phyloP scores from a whole-genome alignment of 192 early-diverging fungal species.

The Linderina pennispora region DNA sequence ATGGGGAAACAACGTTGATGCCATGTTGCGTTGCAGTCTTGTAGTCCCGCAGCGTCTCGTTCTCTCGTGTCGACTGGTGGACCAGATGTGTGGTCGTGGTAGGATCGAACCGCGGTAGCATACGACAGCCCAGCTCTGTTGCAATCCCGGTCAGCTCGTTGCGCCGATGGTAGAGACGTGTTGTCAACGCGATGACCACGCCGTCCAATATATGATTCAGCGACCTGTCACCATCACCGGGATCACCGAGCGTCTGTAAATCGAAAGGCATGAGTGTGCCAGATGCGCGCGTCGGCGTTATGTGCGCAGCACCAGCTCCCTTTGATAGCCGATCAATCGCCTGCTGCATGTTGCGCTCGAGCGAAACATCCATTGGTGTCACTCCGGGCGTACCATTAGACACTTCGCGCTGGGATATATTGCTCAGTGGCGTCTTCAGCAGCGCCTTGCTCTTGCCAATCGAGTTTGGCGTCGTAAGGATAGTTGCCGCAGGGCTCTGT shows the following conservation, averaged over 20 bases:
- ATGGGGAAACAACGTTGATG: conserved; percentile 40
- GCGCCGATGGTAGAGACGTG: conserved; percentile 26
- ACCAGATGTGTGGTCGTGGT: conserved; percentile 32
- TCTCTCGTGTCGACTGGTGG: conserved; percentile 41
- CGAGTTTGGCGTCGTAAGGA: too few species aligned
- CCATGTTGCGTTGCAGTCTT: conserved; percentile 11
- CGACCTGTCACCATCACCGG: not conserved
- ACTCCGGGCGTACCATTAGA: conserved; percentile 23
- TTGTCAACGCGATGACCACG: conserved; percentile 26
- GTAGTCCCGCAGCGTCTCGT: conserved; percentile 34
- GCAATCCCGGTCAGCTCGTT: conserved; percentile 31
- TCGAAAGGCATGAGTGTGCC: not conserved
- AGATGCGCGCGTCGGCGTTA: conserved; percentile 15
- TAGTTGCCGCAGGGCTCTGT: too few species aligned
- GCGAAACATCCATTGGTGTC: conserved; percentile 34
- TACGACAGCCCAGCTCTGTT: conserved; percentile 22
- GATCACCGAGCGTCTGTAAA: not conserved
- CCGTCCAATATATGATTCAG: conserved; percentile 8
- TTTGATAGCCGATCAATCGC: conserved; percentile 28
- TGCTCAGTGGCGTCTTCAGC: conserved; percentile 7
- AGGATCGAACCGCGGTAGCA: conserved; percentile 25
- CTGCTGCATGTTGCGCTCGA: conserved; percentile 29
- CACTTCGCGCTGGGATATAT: not conserved
- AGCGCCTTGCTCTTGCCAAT: not conserved
- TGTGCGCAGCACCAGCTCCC: conserved; percentile 24